Evolutionary conservation across 2,329 filamentous ascomycete species (phyloP), one percentile per base, ranked within the genome.

Genomic region (Beauveria caledonica): DNA sequence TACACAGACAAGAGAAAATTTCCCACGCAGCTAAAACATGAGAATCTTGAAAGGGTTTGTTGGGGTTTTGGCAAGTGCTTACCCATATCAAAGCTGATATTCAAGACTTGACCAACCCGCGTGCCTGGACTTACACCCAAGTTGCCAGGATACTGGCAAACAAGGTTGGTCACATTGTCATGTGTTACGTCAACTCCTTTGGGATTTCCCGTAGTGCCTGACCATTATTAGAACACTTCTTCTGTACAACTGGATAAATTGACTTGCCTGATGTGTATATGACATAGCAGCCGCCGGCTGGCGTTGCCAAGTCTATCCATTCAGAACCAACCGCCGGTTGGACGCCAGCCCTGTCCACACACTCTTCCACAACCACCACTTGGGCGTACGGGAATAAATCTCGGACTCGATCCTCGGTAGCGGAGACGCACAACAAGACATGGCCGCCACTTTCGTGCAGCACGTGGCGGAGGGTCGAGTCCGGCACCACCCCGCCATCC

Each of bases 11-110:
- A 1, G 75, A 77, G 9, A 85, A 75, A n/a, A 85, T 80, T 63
- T 85, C 82, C 82, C 83, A 85, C 13, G 82, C 81, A 23, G 80
- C 82, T 83, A 60, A 52, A 3, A 5, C n/a, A 54, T 60, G 62
- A 51, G 29, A 17, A 39, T 54, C 39, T 23, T 17, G 13, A 11
- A 23, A 17, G 9, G 1, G 11, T 3, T 4, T 17, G 5, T 21
- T 11, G 2, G 23, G n/a, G 17, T 21, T 55, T 45, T 36, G 33
- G 11, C 25, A 21, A 33, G 27, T 46, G 42, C 79, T 66, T 73
- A 83, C 82, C 80, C 81, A 85, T 85, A 63, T 85, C 83, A 63
- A 85, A 86, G 48, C 79, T 80, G 49, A 86, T 78, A 62, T 80
- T 84, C 45, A 85, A 72, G 7, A 84, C 73, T 60, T 83, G 81